Evolutionary conservation across 805 yeast genomes (phyloP).

Genomic region (Candida taoyuanica): DNA sequence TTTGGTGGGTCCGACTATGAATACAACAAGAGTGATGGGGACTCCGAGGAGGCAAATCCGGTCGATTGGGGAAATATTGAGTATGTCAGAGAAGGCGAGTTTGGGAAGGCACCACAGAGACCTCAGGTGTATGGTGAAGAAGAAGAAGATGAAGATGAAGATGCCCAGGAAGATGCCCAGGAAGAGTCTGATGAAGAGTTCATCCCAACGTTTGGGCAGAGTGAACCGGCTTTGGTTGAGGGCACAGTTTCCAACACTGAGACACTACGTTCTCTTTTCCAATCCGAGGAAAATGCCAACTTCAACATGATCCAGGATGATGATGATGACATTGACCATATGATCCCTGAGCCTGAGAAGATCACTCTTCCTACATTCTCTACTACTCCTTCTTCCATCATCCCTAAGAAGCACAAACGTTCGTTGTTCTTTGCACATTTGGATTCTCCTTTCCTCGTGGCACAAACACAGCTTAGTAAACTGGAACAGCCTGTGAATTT

Average conservation of each 20-base stretch:
- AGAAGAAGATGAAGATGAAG: constrained; percentile 21
- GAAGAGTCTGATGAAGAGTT: constrained; percentile 30
- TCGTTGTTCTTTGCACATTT: constrained; percentile 73
- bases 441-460: constrained; percentile 79
- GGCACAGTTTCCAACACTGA: constrained; percentile 48
- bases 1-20: constrained; percentile 42
- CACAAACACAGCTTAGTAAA: constrained; percentile 77
- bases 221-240: constrained; percentile 10
- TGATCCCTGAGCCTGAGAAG: constrained; percentile 24
- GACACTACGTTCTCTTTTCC: constrained; percentile 54
- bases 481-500: constrained; percentile 33
- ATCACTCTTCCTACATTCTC: constrained; percentile 22
- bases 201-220: constrained; percentile 48
- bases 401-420: constrained; percentile 30
- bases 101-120: constrained; percentile 16
- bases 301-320: constrained; percentile 41
- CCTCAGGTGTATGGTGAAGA: constrained; percentile 19
- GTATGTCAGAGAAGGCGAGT: constrained; percentile 28
- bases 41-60: constrained; percentile 26
- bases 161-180: constrained; percentile 21
- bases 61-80: constrained; percentile 20
- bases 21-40: constrained; percentile 36
- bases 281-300: constrained; percentile 26
- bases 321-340: constrained; percentile 46
- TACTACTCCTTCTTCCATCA: constrained; percentile 14